Evolutionary conservation across 208 protist genomes (phyloP), one percentile per base, ranked within the genome.

Genomic region (Acanthamoeba pearcei): DNA sequence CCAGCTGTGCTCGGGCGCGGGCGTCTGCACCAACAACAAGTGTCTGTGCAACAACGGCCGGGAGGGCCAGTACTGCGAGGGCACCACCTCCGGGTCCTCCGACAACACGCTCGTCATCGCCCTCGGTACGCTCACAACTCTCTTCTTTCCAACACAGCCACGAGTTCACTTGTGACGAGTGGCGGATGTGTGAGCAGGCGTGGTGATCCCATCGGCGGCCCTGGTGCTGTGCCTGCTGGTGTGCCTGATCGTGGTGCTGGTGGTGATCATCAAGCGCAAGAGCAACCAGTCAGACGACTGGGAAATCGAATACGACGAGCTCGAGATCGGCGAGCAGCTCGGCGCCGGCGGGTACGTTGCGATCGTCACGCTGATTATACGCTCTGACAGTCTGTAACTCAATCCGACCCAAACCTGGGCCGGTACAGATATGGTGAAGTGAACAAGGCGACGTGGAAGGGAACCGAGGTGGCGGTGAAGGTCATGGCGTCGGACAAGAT

Each of bases 271-370:
- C 80, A 60, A 64, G 51, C 53, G 46, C 46, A 89, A 66, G 53
- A 19, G 80, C 53, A 10, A 57, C 24, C 5, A 27, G 51, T 46
- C 51, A 13, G 80, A 89, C 80, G 80, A 89, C 53, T 89, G 80
- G 80, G 80, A 89, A 53, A 89, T 89, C 46, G 22, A 57, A n/a
- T 89, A 89, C 80, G 80, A 64, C 13, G 80, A 89, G 53, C 80
- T 89, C 24, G 80, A 89, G 80, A 42, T 89, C n/a, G 80, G 80
- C 29, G 80, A 89, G 13, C 80, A 89, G 46, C 80, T 89, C 24
- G 80, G 80, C 53, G 51, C 80, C 5, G 80, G 80, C 80, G 80
- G 80, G 13, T 89, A 62, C 78, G 57, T 62, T 8, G 55, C 19
- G 15, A 19, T 12, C 15, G 15, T 42, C 38, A 5, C 38, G 35